Conservation (phyloP, 352 stramenopile genomes). For the Hyaloperonospora brassicae region DNA sequence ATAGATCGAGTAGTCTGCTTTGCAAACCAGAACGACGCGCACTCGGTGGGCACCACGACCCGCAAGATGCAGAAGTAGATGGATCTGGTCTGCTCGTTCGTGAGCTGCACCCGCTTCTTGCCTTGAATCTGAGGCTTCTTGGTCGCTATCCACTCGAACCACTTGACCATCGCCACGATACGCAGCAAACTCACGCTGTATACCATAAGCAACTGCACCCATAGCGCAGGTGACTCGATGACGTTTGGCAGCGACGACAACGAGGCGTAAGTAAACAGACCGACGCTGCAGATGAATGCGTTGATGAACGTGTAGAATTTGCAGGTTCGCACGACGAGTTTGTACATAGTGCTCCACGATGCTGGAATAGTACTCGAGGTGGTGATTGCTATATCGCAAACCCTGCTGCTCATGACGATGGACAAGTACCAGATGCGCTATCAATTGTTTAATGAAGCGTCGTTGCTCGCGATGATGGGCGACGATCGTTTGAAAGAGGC, state of each 20-base stretch:
- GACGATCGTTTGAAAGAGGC: too few species aligned
- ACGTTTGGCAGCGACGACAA: slow-evolving; percentile 4
- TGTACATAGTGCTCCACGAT: not conserved
- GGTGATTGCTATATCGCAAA: too few species aligned
- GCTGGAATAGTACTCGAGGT: too few species aligned
- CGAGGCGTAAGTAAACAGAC: slow-evolving; percentile 24
- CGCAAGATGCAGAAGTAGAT: slow-evolving; percentile 62
- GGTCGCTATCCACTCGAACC: slow-evolving; percentile 79
- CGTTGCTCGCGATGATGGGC: too few species aligned
- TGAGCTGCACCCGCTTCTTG: slow-evolving; percentile 46
- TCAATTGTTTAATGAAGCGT: too few species aligned
- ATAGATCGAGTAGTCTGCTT: slow-evolving; percentile 11
- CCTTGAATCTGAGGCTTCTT: slow-evolving; percentile 61
- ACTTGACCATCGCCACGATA: slow-evolving; percentile 52
- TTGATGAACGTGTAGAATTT: slow-evolving; percentile 84
- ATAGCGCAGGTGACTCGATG: slow-evolving; percentile 1
- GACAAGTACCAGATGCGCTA: too few species aligned
- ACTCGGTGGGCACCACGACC: slow-evolving; percentile 66
- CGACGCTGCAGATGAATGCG: slow-evolving; percentile 65
- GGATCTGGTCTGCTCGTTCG: slow-evolving; percentile 22
- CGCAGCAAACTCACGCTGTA: slow-evolving; percentile 46
- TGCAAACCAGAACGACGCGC: slow-evolving; percentile 48
- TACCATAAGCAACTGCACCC: slow-evolving; percentile 14
- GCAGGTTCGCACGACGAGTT: slow-evolving; percentile 36
- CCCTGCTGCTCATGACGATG: too few species aligned